A percentile compares a stretch with the other conserved stretches of the same genome.
Conservation (phyloP, 179 eudicot species). For the Spergularia azorica region DNA sequence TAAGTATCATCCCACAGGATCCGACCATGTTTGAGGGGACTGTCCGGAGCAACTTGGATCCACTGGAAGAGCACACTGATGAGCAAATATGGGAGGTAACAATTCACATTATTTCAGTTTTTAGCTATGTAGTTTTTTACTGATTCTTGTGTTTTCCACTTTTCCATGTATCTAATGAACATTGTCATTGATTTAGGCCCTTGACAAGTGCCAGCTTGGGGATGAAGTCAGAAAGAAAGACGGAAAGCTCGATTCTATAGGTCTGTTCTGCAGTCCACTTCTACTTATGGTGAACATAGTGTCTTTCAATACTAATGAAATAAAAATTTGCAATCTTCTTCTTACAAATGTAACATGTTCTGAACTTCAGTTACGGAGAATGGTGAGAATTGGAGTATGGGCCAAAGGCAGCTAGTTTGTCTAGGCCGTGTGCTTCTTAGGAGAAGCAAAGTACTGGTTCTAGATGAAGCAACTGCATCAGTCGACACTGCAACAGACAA, state of each 20-base stretch:
- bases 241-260: conserved; percentile 61
- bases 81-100: conserved; percentile 69
- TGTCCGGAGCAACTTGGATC: conserved; percentile 66
- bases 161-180: background rate
- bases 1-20: conserved; percentile 74
- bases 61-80: conserved; percentile 62
- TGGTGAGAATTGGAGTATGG: conserved; percentile 74
- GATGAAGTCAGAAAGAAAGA: conserved; percentile 60
- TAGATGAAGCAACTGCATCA: conserved; percentile 68
- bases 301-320: background rate
- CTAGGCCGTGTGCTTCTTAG: conserved; percentile 58
- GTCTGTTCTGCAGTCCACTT: conserved; percentile 26
- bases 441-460: conserved; percentile 54
- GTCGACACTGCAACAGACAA: conserved; percentile 68
- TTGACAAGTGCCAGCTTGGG: conserved; percentile 69
- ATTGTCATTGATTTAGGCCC: conserved; percentile 42
- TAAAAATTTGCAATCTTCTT: background rate
- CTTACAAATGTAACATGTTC: background rate
- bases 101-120: background rate
- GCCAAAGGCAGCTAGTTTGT: conserved; percentile 59
- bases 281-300: background rate
- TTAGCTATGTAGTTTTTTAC: background rate
- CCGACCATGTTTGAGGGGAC: conserved; percentile 82
- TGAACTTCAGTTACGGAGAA: conserved; percentile 46
- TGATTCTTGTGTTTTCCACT: background rate